Conservation (phyloP, 176 grass and related monocot species). For the sorghum (Sorghum bicolor) region Sorghum_bicolor_NCBIv3 NC_012879.2:59026001-59026500, state of each 20-base stretch:
- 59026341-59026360: background rate
- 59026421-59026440: slow-evolving; percentile 54
- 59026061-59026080: background rate
- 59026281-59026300: background rate
- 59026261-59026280: background rate
- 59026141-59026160: slow-evolving; percentile 80
- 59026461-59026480: slow-evolving; percentile 82
- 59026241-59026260: background rate
- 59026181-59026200: slow-evolving; percentile 72
- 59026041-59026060: background rate
- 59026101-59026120: slow-evolving; percentile 70
- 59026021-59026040: background rate
- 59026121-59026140: slow-evolving; percentile 78
- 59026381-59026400: slow-evolving; percentile 19
- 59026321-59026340: background rate
- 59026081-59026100: background rate
- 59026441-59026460: slow-evolving; percentile 87
- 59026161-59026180: slow-evolving; percentile 90
- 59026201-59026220: slow-evolving; percentile 87
- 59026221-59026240: slow-evolving; percentile 39
- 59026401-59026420: background rate
- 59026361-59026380: background rate
- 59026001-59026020: background rate
- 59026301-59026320: background rate
- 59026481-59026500: slow-evolving; percentile 91